Percentiles rank a stretch among this genome's conserved stretches.
These are phyloP conservation scores for Noccaea bulbosa DNA, from an alignment of 345 rosid species.

Conservation along the genomic window DNA sequence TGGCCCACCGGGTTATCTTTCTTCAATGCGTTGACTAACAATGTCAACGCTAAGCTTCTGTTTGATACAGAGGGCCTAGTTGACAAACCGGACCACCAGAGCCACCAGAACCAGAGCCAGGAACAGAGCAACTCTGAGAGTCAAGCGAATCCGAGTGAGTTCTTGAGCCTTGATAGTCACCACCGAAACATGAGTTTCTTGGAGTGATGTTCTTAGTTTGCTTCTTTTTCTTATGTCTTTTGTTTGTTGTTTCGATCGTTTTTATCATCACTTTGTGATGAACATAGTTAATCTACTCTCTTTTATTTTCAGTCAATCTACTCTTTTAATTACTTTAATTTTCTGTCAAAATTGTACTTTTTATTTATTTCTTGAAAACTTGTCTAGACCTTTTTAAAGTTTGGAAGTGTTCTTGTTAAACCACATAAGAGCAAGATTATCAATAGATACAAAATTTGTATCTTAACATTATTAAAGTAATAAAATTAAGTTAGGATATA, in stretches of 20 bases:
- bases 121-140: constrained; percentile 56
- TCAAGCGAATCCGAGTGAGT: constrained; percentile 60
- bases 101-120: constrained; percentile 39
- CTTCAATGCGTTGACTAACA: constrained; percentile 80
- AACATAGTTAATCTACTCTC: constrained; percentile 24
- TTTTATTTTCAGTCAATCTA: background rate
- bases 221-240: background rate
- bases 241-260: constrained; percentile 25
- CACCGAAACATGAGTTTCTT: constrained; percentile 49
- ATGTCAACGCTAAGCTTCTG: constrained; percentile 75
- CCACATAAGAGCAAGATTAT: too few relatives aligned
- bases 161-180: constrained; percentile 76
- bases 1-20: constrained; percentile 93
- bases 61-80: constrained; percentile 63
- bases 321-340: constrained; percentile 7
- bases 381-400: background rate
- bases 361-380: background rate
- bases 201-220: constrained; percentile 40
- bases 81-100: constrained; percentile 49
- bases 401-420: background rate
- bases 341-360: background rate
- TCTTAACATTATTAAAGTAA: too few relatives aligned
- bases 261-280: constrained; percentile 22
- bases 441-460: too few relatives aligned
- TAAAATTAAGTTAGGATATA: too few relatives aligned